Conservation (phyloP, 768 basidiomycete genomes). For the Stropharia rugosoannulata region DNA sequence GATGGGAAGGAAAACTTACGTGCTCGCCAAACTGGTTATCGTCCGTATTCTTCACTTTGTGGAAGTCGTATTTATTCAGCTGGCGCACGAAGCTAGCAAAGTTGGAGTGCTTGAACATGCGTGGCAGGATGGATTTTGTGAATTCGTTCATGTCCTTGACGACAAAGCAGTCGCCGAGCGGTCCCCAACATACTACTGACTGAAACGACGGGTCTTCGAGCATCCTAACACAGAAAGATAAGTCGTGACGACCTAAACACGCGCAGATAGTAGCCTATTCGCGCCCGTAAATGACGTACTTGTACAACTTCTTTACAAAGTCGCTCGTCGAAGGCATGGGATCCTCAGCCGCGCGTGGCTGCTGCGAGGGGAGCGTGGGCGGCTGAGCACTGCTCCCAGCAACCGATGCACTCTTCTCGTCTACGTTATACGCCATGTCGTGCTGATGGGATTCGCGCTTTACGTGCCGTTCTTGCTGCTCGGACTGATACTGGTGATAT, state of each 20-base stretch:
- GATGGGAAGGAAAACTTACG: slow-evolving; percentile 29
- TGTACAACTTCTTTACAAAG: slow-evolving; percentile 94
- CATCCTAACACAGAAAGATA: slow-evolving; percentile 55
- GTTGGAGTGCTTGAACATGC: slow-evolving; percentile 94
- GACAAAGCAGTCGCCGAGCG: slow-evolving; percentile 84
- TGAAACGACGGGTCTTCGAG: slow-evolving; percentile 76
- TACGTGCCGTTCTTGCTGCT: slow-evolving; percentile 14
- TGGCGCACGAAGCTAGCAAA: slow-evolving; percentile 92
- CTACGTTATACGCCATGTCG: slow-evolving; percentile 11
- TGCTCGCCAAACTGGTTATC: slow-evolving; percentile 71
- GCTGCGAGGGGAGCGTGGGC: slow-evolving; percentile 1
- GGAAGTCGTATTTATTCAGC: slow-evolving; percentile 95
- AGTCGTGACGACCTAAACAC: neutral
- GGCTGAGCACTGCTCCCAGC: neutral
- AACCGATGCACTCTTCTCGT: slow-evolving; percentile 5
- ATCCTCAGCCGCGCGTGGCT: slow-evolving; percentile 45
- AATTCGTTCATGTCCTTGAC: slow-evolving; percentile 98
- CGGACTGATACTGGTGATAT: slow-evolving; percentile 12
- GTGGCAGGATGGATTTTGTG: slow-evolving; percentile 85
- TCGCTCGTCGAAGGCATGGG: slow-evolving; percentile 86
- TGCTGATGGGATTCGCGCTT: slow-evolving; percentile 24
- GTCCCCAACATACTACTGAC: slow-evolving; percentile 80
- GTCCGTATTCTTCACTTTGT: slow-evolving; percentile 92
- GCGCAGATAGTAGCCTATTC: neutral
- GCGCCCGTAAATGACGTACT: slow-evolving; percentile 43